Base-by-base conservation (phyloP, 1,284 basidiomycete species). In the Pseudozyma tsukubaensis region DNA sequence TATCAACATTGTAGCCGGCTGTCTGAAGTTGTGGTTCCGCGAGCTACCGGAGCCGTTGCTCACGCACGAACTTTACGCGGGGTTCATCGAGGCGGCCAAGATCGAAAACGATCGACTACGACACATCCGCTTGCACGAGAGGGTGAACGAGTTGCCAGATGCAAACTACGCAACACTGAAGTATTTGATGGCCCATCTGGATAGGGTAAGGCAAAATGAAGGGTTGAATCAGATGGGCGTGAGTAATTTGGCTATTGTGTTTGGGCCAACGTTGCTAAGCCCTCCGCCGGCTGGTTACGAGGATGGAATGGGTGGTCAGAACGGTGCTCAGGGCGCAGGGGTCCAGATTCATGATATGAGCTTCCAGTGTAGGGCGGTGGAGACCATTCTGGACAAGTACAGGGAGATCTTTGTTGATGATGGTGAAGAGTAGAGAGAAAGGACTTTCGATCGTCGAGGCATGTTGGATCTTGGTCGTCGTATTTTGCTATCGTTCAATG, bases 91-190 rank as follows among this genome's bases (percentile, higher is more conserved):
- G 59, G 95, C 94, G 74, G 92, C 96, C 8, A 92, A 96, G 95
- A 84, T 86, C 93, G 87, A 32, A 94, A 84, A 86, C 92, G 87
- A 34, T 50, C 62, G 50, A 35, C 10, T 60, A 50, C 93, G 67
- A 18, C 95, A 98, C 81, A 97, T 98, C 74, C 89, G 94, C 52
- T 86, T 99, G 63, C 96, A 99, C 81, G 96, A 99, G 84, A 90
- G 93, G 55, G 95, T 99, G 51, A 99, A 99, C 83, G 95, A 97
- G 77, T 88, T 99, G 54, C 97, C 96, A 4, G 96, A 99, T 86
- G 90, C 97, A 13, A 97, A 99, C 85, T 99, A 99, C 82, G 94
- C 97, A 0, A 97, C 96, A 1, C 88, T 99, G 57, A 98, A 98
- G 85, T 97, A 89, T 85, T 92, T 99, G 83, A 89, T 99, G 89